Base-by-base conservation (phyloP, 129 eudicot species). In the Logfia minima region DNA sequence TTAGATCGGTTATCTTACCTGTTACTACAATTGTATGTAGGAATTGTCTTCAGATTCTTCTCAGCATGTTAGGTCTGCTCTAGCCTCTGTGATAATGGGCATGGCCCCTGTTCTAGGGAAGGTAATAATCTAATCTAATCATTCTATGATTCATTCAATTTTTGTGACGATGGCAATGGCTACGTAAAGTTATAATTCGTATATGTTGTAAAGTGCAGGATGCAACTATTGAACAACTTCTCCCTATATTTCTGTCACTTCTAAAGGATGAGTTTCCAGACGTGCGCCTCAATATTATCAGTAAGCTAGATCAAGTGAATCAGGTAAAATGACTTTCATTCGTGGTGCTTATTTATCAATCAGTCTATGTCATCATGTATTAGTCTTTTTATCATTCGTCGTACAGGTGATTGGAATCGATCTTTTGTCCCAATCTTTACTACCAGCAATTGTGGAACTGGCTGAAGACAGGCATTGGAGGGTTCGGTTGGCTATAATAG, bases 391-490 rank as follows among this genome's bases (percentile, higher is more conserved):
- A 4, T 52, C 24, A 24, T 58, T 63, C 2, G 18, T 70, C 17
- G 63, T 61, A 53, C 89, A 94, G 99, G 99, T 95, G 73, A 92
- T 95, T 72, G 99, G 99, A 56, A 95, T 95, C 8, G 99, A 95
- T 86, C 87, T 95, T 16, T 72, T 95, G 59, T 95, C 99, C 35
- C 99, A 91, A 78, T 95, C 99, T 73, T 77, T 95, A 55, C 68
- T 95, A 45, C 99, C 99, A 17, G 99, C 99, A 35, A 95, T 95
- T 31, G 99, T 95, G 64, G 99, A 95, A 90, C 95, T 95, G 61
- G 99, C 99, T 21, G 99, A 95, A 78, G 99, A 95, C 75, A 90
- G 99, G 74, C 99, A 95, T 78, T 95, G 99, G 99, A 82, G 99
- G 84, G 99, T 95, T 39, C 90, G 99, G 6, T 90, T 95, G 66